Evolutionary conservation across 1,284 basidiomycete species (phyloP).

Genomic region (Cryptococcus floricola): DNA sequence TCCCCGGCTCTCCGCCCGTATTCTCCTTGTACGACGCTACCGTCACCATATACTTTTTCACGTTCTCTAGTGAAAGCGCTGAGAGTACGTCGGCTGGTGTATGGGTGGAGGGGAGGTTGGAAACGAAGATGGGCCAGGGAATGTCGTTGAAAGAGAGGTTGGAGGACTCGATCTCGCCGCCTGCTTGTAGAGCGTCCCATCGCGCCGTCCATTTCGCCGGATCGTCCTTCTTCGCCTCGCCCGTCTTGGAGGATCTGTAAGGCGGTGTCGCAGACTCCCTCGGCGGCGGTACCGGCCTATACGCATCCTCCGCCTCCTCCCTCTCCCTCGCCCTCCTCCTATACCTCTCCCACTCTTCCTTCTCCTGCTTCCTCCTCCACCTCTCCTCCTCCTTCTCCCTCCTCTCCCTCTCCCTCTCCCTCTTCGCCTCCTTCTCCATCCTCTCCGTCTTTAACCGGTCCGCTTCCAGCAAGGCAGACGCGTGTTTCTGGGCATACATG

Average conservation of each 20-base stretch:
- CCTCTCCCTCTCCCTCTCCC: conserved; percentile 8
- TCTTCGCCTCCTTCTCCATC: conserved; percentile 14
- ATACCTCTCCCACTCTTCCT: conserved; percentile 10
- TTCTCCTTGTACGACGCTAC: conserved; percentile 49
- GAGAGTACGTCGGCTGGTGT: conserved; percentile 24
- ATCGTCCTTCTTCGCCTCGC: conserved; percentile 56
- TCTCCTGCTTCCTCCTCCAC: conserved; percentile 6
- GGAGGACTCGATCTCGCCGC: conserved; percentile 4
- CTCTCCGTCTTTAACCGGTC: conserved; percentile 7
- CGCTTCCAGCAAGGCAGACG: conserved; percentile 15
- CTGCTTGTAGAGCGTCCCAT: conserved; percentile 30
- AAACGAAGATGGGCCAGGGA: conserved; percentile 68
- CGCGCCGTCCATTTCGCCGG: conserved; percentile 73
- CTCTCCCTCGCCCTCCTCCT: conserved; percentile 7
- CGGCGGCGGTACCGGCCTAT: conserved; percentile 8
- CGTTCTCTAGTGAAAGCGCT: conserved; percentile 56
- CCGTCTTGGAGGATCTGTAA: conserved; percentile 4
- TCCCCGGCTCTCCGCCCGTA: conserved; percentile 51
- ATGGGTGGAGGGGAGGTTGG: background rate
- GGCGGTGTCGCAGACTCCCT: background rate
- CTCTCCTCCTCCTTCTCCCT: conserved; percentile 12
- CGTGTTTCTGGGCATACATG: conserved; percentile 18
- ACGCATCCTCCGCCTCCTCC: conserved; percentile 4
- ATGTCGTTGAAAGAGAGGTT: conserved; percentile 60
- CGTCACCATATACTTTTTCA: conserved; percentile 57